These are phyloP conservation scores for Batkoa obscura DNA, from an alignment of 371 early-diverging fungal species.

Conservation along the genomic window DNA sequence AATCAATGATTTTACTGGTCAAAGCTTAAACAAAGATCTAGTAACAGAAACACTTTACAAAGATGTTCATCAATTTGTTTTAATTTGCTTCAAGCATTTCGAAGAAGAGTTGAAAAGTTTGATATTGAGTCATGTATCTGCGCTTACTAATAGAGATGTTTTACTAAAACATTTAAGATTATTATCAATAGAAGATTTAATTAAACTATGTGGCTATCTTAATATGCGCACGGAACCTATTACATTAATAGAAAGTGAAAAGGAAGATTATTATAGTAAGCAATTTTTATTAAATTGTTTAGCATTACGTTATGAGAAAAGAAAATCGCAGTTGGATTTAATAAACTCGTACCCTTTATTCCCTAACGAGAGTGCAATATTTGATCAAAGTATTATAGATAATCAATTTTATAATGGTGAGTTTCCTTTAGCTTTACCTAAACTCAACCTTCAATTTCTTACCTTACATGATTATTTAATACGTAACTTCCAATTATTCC, in stretches of 20 bases:
- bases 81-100: conserved; percentile 38
- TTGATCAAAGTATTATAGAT: conserved; percentile 19
- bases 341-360: conserved; percentile 55
- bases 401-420: conserved; percentile 43
- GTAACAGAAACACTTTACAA: conserved; percentile 37
- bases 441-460: conserved; percentile 82
- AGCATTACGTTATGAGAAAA: conserved; percentile 30
- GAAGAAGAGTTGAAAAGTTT: conserved; percentile 44
- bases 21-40: conserved; percentile 40
- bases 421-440: conserved; percentile 61
- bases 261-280: conserved; percentile 12
- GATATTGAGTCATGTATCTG: conserved; percentile 46
- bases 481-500: conserved; percentile 67
- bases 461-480: conserved; percentile 76
- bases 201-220: conserved; percentile 28
- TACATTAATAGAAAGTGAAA: neutral
- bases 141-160: conserved; percentile 30
- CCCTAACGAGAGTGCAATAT: conserved; percentile 51
- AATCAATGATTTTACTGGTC: conserved; percentile 66
- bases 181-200: conserved; percentile 22
- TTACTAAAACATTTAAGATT: conserved; percentile 33
- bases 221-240: conserved; percentile 27
- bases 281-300: conserved; percentile 31
- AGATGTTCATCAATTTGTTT: conserved; percentile 43
- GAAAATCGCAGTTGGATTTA: conserved; percentile 39